A percentile compares a stretch with the other conserved stretches of the same genome.
phyloP scores from a whole-genome alignment of 345 rosid genomes.

The Crucihimalaya himalaica region DNA sequence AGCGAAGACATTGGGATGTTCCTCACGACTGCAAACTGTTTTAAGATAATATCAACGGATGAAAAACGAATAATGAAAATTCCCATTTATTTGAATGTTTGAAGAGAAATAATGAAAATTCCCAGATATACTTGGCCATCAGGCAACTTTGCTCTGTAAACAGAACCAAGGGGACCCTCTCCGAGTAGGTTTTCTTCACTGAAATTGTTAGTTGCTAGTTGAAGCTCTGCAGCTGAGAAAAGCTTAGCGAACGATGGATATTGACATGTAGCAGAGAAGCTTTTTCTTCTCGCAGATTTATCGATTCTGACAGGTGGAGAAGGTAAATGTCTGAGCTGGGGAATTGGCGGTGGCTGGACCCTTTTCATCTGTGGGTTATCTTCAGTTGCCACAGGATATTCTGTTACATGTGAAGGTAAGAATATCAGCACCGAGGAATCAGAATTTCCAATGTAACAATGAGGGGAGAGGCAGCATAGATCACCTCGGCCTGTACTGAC shows the following conservation, averaged over 20 bases:
- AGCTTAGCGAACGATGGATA: constrained; percentile 53
- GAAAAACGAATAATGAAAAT: constrained; percentile 2
- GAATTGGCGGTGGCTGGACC: constrained; percentile 44
- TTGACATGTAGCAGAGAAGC: constrained; percentile 50
- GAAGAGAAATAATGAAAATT: constrained; percentile 15
- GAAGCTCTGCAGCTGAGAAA: constrained; percentile 71
- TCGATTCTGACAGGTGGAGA: constrained; percentile 43
- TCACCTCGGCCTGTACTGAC: constrained; percentile 55
- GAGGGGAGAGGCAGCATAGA: constrained; percentile 21
- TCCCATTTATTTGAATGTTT: background rate
- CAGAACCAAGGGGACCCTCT: constrained; percentile 86
- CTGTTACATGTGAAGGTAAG: constrained; percentile 33
- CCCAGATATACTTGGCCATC: constrained; percentile 68
- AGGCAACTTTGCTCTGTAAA: constrained; percentile 75
- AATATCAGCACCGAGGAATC: constrained; percentile 24
- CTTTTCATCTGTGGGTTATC: constrained; percentile 52
- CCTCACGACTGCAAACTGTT: constrained; percentile 75
- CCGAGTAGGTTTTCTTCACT: constrained; percentile 73
- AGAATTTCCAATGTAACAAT: constrained; percentile 26
- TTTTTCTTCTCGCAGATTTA: constrained; percentile 48
- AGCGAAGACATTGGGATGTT: constrained; percentile 64
- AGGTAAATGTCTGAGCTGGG: constrained; percentile 44
- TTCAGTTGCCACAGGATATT: constrained; percentile 46
- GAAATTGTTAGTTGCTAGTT: constrained; percentile 72
- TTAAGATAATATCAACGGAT: constrained; percentile 9